Evolutionary conservation across 2,329 filamentous ascomycete species (phyloP).

Genomic region (Phoma herbarum): DNA sequence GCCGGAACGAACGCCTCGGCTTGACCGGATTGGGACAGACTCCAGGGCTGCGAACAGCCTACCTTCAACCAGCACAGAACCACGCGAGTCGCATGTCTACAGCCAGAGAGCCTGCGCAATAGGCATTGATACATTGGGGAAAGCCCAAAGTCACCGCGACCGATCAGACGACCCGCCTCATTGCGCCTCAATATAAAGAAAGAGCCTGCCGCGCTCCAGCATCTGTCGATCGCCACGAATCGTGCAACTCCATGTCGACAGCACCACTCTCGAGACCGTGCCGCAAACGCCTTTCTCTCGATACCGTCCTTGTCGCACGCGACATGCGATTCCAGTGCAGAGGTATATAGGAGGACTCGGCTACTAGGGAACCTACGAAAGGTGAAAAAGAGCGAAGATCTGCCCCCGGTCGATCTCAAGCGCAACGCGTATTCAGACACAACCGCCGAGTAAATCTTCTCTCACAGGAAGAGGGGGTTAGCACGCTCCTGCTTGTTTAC

Average conservation of each 20-base stretch:
- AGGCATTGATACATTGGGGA: constrained; percentile 6
- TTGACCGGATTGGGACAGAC: constrained; percentile 18
- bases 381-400: constrained; percentile 22
- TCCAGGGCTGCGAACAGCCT: constrained; percentile 12
- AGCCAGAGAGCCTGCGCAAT: constrained; percentile 13
- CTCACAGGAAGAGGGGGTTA: neutral
- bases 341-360: constrained; percentile 21
- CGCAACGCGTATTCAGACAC: constrained; percentile 6
- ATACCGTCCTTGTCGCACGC: constrained; percentile 19
- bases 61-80: constrained; percentile 13
- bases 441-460: constrained; percentile 1
- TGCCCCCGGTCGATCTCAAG: constrained; percentile 19
- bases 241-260: constrained; percentile 29
- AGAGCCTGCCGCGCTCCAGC: constrained; percentile 17
- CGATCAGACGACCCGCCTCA: constrained; percentile 1
- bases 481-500: constrained; percentile 13
- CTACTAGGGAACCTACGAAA: constrained; percentile 10
- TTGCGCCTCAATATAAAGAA: constrained; percentile 1
- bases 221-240: constrained; percentile 20
- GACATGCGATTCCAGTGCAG: constrained; percentile 24
- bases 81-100: constrained; percentile 7
- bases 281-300: constrained; percentile 8
- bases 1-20: constrained; percentile 19
- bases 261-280: constrained; percentile 16
- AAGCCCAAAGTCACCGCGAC: constrained; percentile 3